Percentiles rank a stretch among this genome's conserved stretches.
phyloP scores from a whole-genome alignment of 306 rosid species.

The Medicago ruthenica region DNA sequence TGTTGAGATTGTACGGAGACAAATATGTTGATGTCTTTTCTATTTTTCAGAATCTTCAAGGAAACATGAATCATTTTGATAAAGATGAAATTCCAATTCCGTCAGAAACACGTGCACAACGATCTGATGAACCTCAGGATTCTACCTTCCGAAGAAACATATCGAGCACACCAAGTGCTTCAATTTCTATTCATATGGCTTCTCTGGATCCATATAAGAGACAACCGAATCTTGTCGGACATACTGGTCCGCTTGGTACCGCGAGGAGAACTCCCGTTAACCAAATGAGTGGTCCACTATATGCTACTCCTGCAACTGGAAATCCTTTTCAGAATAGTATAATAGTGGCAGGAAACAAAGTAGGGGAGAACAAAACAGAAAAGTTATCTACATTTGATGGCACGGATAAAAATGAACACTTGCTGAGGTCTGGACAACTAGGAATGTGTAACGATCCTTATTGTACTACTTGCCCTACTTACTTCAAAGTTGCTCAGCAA shows the following conservation, averaged over 20 bases:
- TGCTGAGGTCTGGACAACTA: constrained; percentile 76
- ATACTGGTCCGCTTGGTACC: not conserved
- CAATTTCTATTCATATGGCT: not conserved
- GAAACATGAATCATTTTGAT: constrained; percentile 30
- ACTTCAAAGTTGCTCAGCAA: constrained; percentile 53
- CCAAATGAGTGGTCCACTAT: constrained; percentile 2
- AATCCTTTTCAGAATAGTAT: constrained; percentile 8
- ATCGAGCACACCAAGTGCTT: not conserved
- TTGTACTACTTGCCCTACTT: constrained; percentile 86
- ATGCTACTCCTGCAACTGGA: not conserved
- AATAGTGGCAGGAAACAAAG: constrained; percentile 1
- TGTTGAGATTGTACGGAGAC: not conserved
- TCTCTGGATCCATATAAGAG: not conserved
- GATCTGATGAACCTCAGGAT: constrained; percentile 45
- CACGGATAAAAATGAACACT: constrained; percentile 39
- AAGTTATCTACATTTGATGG: not conserved
- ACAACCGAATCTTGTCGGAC: constrained; percentile 1
- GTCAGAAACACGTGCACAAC: constrained; percentile 45
- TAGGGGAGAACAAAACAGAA: not conserved
- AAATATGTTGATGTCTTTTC: not conserved
- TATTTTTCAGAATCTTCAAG: not conserved
- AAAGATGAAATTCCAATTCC: constrained; percentile 66
- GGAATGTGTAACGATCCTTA: constrained; percentile 91
- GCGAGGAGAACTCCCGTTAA: not conserved
- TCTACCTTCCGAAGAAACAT: constrained; percentile 50